Base-by-base conservation (phyloP, 148 eudicot species). In the Suaeda aralocaspica region DNA sequence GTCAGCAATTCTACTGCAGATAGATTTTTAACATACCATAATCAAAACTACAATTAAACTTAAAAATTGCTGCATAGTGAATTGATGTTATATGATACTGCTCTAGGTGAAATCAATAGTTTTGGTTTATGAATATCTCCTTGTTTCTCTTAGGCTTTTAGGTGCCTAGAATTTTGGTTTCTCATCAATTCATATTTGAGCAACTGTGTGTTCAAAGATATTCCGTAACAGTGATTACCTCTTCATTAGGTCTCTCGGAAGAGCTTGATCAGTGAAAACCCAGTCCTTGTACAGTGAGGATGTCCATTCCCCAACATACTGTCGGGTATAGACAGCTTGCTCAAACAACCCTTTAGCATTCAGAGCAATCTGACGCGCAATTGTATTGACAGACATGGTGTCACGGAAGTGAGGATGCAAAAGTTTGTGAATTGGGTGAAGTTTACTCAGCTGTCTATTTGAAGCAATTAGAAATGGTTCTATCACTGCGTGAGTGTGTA, bases 391-490 rank as follows among this genome's bases (percentile, higher is more conserved):
- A 65, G 81, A 73, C 91, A 92, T 92, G 30, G 98, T 92, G 64
- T 92, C 96, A 12, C 88, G 87, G 72, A 86, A 92, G 65, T 92
- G 98, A 69, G 98, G 98, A 66, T 86, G 84, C 69, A 92, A 60
- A 73, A 92, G 96, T 78, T 88, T 92, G 67, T 92, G 60, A 36
- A 92, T 79, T 1, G 98, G 98, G 80, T 91, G 97, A 51, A 91
- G 87, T 44, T 81, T 86, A 41, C 97, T 91, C 31, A 91, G 74
- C 70, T 87, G 92, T 77, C 97, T 83, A 72, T 89, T 78, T 52
- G 96, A 76, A 36, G 97, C 97, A 66, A 92, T 92, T 28, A 92
- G 58, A 49, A 92, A 86, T 46, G 98, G 96, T 80, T 92, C 98
- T 15, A 88, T 88, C 26, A 78, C 81, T 41, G 93, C 91, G 75